A percentile compares a stretch with the other conserved stretches of the same genome.
phyloP scores from a whole-genome alignment of 108 stramenopile genomes.

The Cyclotella choctawhatcheeana region DNA sequence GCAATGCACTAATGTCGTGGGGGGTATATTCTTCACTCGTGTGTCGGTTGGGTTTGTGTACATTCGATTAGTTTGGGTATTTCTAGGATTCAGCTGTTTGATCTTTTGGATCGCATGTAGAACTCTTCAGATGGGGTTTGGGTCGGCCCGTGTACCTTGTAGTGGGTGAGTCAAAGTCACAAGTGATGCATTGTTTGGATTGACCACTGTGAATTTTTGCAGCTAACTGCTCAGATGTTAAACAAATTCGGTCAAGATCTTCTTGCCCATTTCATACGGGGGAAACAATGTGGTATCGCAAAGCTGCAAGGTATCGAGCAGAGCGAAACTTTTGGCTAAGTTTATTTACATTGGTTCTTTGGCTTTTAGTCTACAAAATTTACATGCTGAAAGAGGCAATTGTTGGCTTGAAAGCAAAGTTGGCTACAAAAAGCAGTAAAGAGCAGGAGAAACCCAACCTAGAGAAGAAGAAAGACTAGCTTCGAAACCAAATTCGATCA shows the following conservation, averaged over 20 bases:
- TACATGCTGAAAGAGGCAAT: conserved; percentile 42
- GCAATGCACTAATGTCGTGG: conserved; percentile 33
- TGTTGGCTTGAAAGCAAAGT: conserved; percentile 23
- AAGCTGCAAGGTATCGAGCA: conserved; percentile 45
- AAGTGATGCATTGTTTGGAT: too few species aligned
- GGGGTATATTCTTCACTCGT: conserved; percentile 47
- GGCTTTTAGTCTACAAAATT: conserved; percentile 52
- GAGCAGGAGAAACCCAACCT: not conserved
- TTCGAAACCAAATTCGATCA: too few species aligned
- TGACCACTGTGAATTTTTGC: not conserved
- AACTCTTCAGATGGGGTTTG: conserved; percentile 30
- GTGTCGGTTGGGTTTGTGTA: conserved; percentile 32
- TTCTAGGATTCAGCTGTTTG: conserved; percentile 27
- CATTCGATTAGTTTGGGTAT: conserved; percentile 46
- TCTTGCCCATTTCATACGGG: conserved; percentile 43
- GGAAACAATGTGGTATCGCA: conserved; percentile 54
- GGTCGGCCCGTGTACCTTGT: conserved; percentile 41
- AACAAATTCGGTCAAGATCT: conserved; percentile 15
- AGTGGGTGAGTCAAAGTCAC: conserved; percentile 33
- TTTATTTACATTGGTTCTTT: conserved; percentile 45
- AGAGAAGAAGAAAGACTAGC: conserved; percentile 4
- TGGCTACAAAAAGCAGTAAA: conserved; percentile 17
- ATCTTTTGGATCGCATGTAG: conserved; percentile 30
- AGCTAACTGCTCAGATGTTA: too few species aligned
- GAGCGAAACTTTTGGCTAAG: conserved; percentile 54